Base-by-base conservation (phyloP, 768 basidiomycete genomes). In the Trametes coccinea region DNA sequence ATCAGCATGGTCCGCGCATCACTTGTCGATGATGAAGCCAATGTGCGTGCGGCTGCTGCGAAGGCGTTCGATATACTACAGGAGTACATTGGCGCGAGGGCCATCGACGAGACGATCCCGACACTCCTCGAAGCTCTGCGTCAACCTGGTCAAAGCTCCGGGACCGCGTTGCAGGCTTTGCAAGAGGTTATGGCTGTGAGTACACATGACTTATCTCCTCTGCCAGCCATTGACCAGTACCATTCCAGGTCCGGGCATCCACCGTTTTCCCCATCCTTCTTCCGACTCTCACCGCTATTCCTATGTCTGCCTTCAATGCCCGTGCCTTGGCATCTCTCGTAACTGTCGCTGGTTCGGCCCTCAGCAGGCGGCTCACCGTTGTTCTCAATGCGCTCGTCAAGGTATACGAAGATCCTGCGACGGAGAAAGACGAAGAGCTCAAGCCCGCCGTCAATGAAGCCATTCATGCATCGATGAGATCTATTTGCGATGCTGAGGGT, bases 241-340 rank as follows among this genome's bases (percentile, higher is more conserved):
- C 29, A 39, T 65, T 55, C 37, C 72, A 95, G 91, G 92, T 98
- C 67, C 93, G 95, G 41, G 93, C 96, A 13, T 82, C 89, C 43
- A 94, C 92, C 9, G 95, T 98, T 41, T 98, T 98, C 92, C 97
- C 97, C 0, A 92, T 98, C 17, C 79, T 98, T 58, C 93, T 99
- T 60, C 97, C 95, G 0, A 96, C 95, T 0, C 79, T 99, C 61
- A 95, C 92, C 43, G 84, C 90, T 4, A 84, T 83, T 6, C 97
- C 95, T 0, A 96, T 98, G 85, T 87, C 95, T 3, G 86, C 89
- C 8, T 98, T 98, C 87, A 98, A 98, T 70, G 93, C 92, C 16
- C 87, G 89, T 5, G 97, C 96, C 2, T 78, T 98, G 9, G 90
- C 88, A 2, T 89, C 95, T 0, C 81, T 99, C 41, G 94, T 98